A percentile compares a stretch with the other conserved stretches of the same genome.
Conservation (phyloP, 768 basidiomycete genomes). For the Trametes cinnabarina region DNA sequence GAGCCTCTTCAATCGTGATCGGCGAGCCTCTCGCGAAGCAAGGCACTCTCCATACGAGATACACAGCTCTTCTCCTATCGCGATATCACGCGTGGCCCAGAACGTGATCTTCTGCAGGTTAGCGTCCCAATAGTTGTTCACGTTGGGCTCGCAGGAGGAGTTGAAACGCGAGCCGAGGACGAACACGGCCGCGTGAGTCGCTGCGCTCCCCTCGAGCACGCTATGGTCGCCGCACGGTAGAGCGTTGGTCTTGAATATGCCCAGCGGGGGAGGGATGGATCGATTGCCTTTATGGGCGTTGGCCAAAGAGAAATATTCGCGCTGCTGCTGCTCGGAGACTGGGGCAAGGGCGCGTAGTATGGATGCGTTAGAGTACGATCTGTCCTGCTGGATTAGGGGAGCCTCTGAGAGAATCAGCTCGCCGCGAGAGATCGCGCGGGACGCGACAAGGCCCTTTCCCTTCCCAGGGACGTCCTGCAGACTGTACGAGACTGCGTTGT, state of each 20-base stretch:
- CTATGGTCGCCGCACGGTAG: conserved; percentile 18
- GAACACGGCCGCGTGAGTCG: conserved; percentile 20
- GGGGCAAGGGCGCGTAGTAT: no score
- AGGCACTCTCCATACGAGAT: conserved; percentile 21
- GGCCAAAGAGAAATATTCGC: conserved; percentile 20
- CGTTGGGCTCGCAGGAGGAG: conserved; percentile 27
- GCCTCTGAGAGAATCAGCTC: conserved; percentile 25
- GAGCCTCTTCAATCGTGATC: not conserved
- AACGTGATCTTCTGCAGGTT: conserved; percentile 19
- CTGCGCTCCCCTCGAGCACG: not conserved
- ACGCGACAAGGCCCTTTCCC: conserved; percentile 27
- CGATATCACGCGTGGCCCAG: conserved; percentile 25
- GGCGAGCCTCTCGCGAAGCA: not conserved
- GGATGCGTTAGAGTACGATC: no score
- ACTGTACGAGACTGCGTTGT: no score
- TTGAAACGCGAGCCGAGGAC: conserved; percentile 26
- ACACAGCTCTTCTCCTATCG: conserved; percentile 28
- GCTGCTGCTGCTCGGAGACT: no score
- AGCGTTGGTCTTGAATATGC: conserved; percentile 27
- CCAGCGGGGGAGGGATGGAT: conserved; percentile 14
- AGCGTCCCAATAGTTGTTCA: conserved; percentile 25
- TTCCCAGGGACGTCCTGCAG: no score
- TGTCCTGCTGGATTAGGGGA: no score
- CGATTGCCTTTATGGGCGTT: conserved; percentile 13
- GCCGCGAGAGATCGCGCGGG: conserved; percentile 21